phyloP scores from a whole-genome alignment of 2,329 filamentous ascomycete genomes.

The Fusarium veterinarium region DNA sequence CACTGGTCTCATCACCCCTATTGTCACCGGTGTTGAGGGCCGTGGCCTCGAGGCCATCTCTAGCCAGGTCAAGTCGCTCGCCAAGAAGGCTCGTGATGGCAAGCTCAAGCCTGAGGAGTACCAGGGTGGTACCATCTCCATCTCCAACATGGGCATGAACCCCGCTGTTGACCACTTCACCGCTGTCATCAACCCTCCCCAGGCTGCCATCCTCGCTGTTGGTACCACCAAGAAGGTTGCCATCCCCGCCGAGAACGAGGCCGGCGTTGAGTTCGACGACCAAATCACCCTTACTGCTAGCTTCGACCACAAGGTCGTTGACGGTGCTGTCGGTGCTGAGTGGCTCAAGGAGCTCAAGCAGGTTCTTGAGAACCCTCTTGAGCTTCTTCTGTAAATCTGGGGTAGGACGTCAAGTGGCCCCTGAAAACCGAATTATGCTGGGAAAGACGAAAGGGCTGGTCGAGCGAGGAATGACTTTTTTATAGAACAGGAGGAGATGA shows the following conservation, averaged over 20 bases:
- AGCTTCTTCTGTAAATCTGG: constrained; percentile 81
- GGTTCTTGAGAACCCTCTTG: constrained; percentile 95
- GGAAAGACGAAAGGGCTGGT: constrained; percentile 7
- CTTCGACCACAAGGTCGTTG: constrained; percentile 99
- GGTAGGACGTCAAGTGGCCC: background rate
- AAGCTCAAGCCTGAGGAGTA: constrained; percentile 99
- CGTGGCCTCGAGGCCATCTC: constrained; percentile 92
- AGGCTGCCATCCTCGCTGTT: constrained; percentile 93
- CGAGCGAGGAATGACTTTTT: constrained; percentile 39
- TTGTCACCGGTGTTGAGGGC: constrained; percentile 88
- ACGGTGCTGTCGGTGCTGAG: constrained; percentile 94
- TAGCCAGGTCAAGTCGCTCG: constrained; percentile 90
- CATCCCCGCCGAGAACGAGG: constrained; percentile 84
- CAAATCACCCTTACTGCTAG: constrained; percentile 94
- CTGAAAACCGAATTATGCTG: background rate
- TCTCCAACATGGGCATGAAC: constrained; percentile 99
- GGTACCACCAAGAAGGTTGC: constrained; percentile 97
- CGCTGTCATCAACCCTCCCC: constrained; percentile 98
- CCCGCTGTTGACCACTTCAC: constrained; percentile 95
- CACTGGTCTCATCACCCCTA: constrained; percentile 94
- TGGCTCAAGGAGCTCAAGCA: constrained; percentile 98
- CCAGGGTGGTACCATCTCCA: constrained; percentile 98
- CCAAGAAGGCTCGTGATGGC: constrained; percentile 93
- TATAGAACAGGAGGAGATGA: constrained; percentile 38
- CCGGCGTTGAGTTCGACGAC: constrained; percentile 88